Evolutionary conservation across 257 asterid genomes (phyloP).

Genomic region (Craterostigma plantagineum): DNA sequence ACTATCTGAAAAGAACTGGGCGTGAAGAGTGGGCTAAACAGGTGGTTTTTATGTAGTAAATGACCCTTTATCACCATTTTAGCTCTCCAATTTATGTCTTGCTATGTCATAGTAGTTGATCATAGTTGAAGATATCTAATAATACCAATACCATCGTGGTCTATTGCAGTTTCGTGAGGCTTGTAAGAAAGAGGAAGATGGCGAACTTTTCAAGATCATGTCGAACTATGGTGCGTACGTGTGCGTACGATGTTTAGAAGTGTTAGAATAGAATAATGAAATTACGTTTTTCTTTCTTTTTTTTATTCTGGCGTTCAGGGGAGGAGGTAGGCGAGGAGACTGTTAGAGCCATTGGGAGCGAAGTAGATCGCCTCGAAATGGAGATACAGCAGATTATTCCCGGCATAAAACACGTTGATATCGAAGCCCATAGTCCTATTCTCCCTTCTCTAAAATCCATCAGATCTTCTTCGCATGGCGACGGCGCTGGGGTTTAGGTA

Average conservation of each 20-base stretch:
- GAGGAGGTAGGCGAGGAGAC: conserved; percentile 96
- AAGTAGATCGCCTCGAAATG: conserved; percentile 84
- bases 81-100: neutral
- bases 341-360: conserved; percentile 92
- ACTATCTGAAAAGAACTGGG: conserved; percentile 69
- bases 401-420: conserved; percentile 83
- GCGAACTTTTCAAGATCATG: conserved; percentile 53
- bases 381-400: conserved; percentile 92
- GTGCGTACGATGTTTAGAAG: neutral
- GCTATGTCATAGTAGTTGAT: neutral
- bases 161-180: conserved; percentile 64
- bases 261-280: neutral
- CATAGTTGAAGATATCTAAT: neutral
- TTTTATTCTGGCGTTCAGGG: conserved; percentile 1
- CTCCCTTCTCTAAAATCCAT: conserved; percentile 18
- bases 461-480: neutral
- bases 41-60: conserved; percentile 22
- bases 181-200: conserved; percentile 39
- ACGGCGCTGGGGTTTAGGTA: no score
- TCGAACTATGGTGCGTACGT: conserved; percentile 62
- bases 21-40: conserved; percentile 92
- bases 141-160: no score
- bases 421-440: conserved; percentile 89
- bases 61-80: neutral
- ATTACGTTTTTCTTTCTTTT: no score